A percentile compares a stretch with the other conserved stretches of the same genome.
Conservation (phyloP, 495 filamentous ascomycete genomes). For the Xylaria longipes region DNA sequence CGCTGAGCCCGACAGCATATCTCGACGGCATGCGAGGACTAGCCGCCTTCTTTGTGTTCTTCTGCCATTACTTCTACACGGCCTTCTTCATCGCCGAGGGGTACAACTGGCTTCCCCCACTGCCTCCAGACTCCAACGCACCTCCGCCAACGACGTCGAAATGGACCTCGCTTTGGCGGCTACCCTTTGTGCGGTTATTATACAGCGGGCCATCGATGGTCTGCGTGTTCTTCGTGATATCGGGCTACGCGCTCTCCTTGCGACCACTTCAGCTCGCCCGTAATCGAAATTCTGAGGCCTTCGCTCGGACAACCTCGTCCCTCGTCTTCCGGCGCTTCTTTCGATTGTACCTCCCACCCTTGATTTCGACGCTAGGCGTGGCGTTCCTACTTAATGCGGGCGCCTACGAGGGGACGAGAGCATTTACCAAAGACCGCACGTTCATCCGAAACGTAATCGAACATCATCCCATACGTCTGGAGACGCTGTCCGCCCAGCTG, state of each 20-base stretch:
- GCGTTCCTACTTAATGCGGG: conserved; percentile 63
- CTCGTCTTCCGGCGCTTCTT: conserved; percentile 71
- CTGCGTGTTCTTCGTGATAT: conserved; percentile 78
- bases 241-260: conserved; percentile 71
- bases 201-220: conserved; percentile 76
- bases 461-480: conserved; percentile 42
- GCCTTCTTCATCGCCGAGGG: conserved; percentile 52
- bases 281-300: conserved; percentile 45
- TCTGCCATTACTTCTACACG: conserved; percentile 57
- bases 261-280: conserved; percentile 68
- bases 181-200: conserved; percentile 70
- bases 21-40: conserved; percentile 65
- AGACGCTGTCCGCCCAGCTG: conserved; percentile 36
- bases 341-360: conserved; percentile 69
- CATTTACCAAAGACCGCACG: conserved; percentile 43
- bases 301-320: conserved; percentile 57
- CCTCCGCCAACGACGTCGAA: conserved; percentile 18
- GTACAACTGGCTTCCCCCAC: conserved; percentile 38
- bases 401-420: conserved; percentile 51
- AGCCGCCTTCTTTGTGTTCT: conserved; percentile 64
- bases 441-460: conserved; percentile 51
- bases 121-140: background rate
- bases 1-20: conserved; percentile 56
- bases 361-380: conserved; percentile 64
- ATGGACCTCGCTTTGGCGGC: conserved; percentile 58